Evolutionary conservation across 2,329 filamentous ascomycete genomes (phyloP).

Genomic region (Cercospora sojina): DNA sequence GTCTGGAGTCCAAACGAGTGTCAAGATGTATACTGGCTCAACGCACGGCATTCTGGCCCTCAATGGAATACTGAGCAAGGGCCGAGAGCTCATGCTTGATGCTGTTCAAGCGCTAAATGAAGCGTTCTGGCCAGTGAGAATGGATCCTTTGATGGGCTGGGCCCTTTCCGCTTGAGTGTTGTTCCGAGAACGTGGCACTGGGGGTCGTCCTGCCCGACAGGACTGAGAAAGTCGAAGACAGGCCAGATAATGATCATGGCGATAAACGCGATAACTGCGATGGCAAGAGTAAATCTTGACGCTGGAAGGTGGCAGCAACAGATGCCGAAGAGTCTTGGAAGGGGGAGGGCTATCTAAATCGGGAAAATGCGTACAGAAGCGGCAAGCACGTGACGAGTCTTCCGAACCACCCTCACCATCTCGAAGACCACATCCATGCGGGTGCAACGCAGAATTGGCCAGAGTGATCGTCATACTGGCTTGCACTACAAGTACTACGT

Average conservation of each 20-base stretch:
- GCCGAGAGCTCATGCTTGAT: conserved; percentile 24
- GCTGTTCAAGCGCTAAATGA: conserved; percentile 20
- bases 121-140: conserved; percentile 20
- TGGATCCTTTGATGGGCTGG: conserved; percentile 18
- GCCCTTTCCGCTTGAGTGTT: conserved; percentile 5
- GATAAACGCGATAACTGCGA: background rate
- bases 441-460: background rate
- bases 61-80: conserved; percentile 22
- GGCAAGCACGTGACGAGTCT: background rate
- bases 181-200: background rate
- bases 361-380: background rate
- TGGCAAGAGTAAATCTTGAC: background rate
- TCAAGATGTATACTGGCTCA: conserved; percentile 25
- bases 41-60: conserved; percentile 25
- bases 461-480: background rate
- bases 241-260: background rate
- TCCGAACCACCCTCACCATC: background rate
- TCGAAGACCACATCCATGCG: background rate
- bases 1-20: conserved; percentile 17
- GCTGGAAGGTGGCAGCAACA: background rate
- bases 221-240: background rate
- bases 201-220: background rate
- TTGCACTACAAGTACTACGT: background rate
- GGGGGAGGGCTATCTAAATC: background rate
- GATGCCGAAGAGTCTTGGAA: background rate